Evolutionary conservation across 78 protist species (phyloP), one percentile per base, ranked within the genome.

Genomic region (Dictyostelium citrinum): DNA sequence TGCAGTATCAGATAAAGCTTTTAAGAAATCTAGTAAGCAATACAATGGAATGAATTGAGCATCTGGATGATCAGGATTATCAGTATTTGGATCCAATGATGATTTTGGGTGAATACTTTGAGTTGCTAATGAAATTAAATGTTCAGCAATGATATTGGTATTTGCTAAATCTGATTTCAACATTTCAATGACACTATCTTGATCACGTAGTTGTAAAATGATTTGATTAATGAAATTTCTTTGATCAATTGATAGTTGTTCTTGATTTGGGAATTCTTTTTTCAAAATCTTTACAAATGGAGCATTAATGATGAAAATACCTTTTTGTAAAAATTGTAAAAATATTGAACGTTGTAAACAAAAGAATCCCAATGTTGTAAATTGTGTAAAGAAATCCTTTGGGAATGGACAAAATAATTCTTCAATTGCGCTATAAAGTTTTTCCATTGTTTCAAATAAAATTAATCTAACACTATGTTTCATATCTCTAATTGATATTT

Each of bases 341-440:
- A 86, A 86, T 7, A 78, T 55, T 51, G 68, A 61, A 31, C 93
- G 43, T 24, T 81, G 31, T 14, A 86, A 45, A 64, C 93, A 86
- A 49, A 77, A 78, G 68, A 86, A 86, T 0, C 93, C 93, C 0
- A 86, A 55, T 7, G 68, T 86, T 20, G 93, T 78, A 45, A 86
- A 86, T 61, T 76, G 83, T 24, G 93, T 61, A 67, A 51, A 86
- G 24, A 86, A 86, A 22, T 86, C 93, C 37, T 86, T 86, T 17
- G 93, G 93, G 70, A 86, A 86, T 17, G 93, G 93, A 46, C 93
- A 86, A 33, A 46, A 77, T n/a, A 86, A 75, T 46, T 86, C 93
- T 39, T 86, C 93, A n/a, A 86, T 86, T 14, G 93, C 93, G 20
- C 67, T n/a, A 31, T 86, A 86, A 2, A 86, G 68, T 29, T 67